phyloP scores from a whole-genome alignment of 768 basidiomycete genomes.

The Leccinum truebloodii region DNA sequence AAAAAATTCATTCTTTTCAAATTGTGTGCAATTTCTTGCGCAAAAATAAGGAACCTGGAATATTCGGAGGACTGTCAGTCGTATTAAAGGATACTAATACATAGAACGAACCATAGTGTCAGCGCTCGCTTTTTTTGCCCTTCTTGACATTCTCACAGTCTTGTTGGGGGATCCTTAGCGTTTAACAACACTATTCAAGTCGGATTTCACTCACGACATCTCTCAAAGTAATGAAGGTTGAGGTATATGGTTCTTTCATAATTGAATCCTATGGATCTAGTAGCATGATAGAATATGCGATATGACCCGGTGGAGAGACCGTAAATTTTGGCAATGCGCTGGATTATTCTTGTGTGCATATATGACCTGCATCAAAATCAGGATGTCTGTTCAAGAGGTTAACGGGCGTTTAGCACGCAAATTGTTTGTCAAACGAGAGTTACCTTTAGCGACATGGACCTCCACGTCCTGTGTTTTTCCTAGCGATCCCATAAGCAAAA shows the following conservation, averaged over 20 bases:
- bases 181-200: background rate
- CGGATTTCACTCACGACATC: slow-evolving; percentile 67
- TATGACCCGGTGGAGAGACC: slow-evolving; percentile 65
- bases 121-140: background rate
- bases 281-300: slow-evolving; percentile 79
- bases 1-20: too few species aligned
- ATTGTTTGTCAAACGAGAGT: background rate
- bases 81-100: too few species aligned
- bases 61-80: background rate
- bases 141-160: slow-evolving; percentile 7
- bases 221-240: slow-evolving; percentile 79
- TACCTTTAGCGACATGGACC: slow-evolving; percentile 61
- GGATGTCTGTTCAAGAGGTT: slow-evolving; percentile 48
- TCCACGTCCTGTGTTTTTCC: slow-evolving; percentile 58
- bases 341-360: slow-evolving; percentile 43
- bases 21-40: background rate
- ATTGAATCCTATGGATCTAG: slow-evolving; percentile 91
- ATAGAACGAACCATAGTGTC: background rate
- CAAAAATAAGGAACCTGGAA: background rate
- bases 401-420: background rate
- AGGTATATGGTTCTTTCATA: slow-evolving; percentile 76
- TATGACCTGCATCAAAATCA: slow-evolving; percentile 46
- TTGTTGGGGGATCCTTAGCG: background rate
- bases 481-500: slow-evolving; percentile 20
- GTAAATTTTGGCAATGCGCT: slow-evolving; percentile 63